A percentile compares a stretch with the other conserved stretches of the same genome.
These are phyloP conservation scores for Neoboletus brunneissimus DNA, from an alignment of 768 basidiomycete genomes.

Conservation along the genomic window DNA sequence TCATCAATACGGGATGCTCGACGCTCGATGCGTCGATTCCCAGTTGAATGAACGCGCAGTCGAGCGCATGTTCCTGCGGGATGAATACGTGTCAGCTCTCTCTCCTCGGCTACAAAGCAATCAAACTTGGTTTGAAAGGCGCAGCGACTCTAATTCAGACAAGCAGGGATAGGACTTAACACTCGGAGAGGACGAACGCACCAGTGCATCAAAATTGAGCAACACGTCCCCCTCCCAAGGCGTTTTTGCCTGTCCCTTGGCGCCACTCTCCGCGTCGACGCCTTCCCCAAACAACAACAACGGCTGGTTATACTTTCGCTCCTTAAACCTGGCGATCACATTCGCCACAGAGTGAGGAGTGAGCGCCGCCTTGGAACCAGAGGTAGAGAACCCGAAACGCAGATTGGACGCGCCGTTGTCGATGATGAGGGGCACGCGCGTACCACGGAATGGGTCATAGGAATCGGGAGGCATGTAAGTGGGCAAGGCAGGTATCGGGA, in stretches of 20 bases:
- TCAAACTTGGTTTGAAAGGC: not conserved
- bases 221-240: conserved; percentile 96
- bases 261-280: conserved; percentile 82
- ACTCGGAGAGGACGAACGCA: conserved; percentile 40
- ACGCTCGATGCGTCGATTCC: conserved; percentile 76
- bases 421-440: conserved; percentile 69
- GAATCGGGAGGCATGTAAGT: conserved; percentile 38
- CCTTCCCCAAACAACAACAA: conserved; percentile 87
- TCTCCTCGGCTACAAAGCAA: not conserved
- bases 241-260: conserved; percentile 70
- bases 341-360: conserved; percentile 64
- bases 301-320: conserved; percentile 78
- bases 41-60: conserved; percentile 85
- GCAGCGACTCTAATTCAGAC: not conserved
- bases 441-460: conserved; percentile 50
- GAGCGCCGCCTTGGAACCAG: conserved; percentile 17
- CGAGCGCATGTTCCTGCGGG: conserved; percentile 87
- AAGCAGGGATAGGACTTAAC: not conserved
- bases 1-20: conserved; percentile 90
- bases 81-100: conserved; percentile 16
- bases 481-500: conserved; percentile 31
- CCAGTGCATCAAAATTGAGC: conserved; percentile 89
- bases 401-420: conserved; percentile 86
- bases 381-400: conserved; percentile 80
- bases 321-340: conserved; percentile 83